A percentile compares a stretch with the other conserved stretches of the same genome.
These are phyloP conservation scores for Pulveroboletus frians DNA, from an alignment of 768 basidiomycete species.

Conservation along the genomic window DNA sequence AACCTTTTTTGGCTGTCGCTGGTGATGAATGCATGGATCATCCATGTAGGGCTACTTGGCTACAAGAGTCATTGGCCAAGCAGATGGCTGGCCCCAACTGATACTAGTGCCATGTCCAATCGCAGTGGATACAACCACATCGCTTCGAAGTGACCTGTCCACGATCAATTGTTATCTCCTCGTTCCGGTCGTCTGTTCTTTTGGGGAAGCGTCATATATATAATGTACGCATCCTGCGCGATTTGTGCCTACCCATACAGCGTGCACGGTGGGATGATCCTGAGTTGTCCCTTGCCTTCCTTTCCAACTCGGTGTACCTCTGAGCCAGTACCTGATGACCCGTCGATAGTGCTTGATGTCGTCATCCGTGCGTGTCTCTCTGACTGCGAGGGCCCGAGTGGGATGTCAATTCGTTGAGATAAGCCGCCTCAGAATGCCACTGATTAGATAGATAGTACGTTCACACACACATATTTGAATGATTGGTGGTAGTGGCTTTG, in stretches of 20 bases:
- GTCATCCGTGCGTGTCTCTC: background rate
- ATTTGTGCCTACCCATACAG: background rate
- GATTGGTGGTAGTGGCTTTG: background rate
- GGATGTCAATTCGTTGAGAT: background rate
- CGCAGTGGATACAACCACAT: background rate
- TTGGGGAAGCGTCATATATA: background rate
- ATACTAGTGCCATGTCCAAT: background rate
- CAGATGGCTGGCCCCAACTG: background rate
- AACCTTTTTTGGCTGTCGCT: background rate
- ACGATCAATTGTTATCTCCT: background rate
- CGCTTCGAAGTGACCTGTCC: background rate
- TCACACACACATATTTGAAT: background rate
- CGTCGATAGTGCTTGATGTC: background rate
- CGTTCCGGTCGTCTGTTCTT: background rate
- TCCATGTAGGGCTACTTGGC: background rate
- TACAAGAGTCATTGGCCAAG: background rate
- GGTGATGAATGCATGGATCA: background rate
- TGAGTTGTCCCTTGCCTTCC: too few relatives aligned
- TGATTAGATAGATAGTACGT: constrained; percentile 10
- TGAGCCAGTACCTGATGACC: background rate
- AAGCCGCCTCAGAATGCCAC: background rate
- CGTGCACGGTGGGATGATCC: background rate
- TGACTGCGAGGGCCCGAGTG: background rate
- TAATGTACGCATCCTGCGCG: background rate
- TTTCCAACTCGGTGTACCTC: constrained; percentile 1